Conservation (phyloP, 1,284 basidiomycete species). For the Moesziomyces sp. region DNA sequence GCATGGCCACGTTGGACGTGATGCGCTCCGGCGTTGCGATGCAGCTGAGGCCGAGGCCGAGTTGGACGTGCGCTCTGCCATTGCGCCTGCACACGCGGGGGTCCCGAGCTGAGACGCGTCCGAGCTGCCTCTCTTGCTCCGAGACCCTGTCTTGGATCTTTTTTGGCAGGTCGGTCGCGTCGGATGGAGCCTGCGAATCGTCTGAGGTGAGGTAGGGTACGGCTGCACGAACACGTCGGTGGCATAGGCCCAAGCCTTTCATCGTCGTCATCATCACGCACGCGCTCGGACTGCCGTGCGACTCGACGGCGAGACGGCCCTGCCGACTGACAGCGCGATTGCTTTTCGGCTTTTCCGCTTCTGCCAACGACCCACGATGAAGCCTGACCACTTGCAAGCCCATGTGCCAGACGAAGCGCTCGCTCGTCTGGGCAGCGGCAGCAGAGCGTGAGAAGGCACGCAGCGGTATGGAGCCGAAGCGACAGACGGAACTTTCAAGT, state of each 20-base stretch:
- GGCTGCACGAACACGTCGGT: neutral
- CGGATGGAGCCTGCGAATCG: neutral
- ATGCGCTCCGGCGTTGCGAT: constrained; percentile 35
- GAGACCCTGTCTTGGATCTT: constrained; percentile 4
- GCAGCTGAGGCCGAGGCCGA: constrained; percentile 41
- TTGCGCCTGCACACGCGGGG: neutral
- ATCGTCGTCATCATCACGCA: neutral
- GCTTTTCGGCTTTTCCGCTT: neutral
- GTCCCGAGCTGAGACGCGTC: constrained; percentile 16
- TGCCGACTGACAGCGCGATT: neutral
- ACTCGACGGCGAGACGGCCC: neutral
- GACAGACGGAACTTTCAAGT: neutral
- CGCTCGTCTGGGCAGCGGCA: too few species aligned
- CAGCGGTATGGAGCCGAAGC: neutral
- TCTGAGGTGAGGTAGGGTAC: neutral
- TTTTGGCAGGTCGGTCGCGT: neutral
- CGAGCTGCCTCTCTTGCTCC: constrained; percentile 22
- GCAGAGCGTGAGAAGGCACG: too few species aligned
- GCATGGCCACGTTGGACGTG: constrained; percentile 4
- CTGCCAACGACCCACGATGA: too few species aligned
- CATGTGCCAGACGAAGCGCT: too few species aligned
- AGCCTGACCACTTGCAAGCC: too few species aligned
- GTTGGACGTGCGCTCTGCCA: constrained; percentile 18
- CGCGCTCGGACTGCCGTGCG: constrained; percentile 6
- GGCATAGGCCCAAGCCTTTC: neutral